phyloP scores from a whole-genome alignment of 768 basidiomycete genomes.

The Saitozyma sp. region DNA sequence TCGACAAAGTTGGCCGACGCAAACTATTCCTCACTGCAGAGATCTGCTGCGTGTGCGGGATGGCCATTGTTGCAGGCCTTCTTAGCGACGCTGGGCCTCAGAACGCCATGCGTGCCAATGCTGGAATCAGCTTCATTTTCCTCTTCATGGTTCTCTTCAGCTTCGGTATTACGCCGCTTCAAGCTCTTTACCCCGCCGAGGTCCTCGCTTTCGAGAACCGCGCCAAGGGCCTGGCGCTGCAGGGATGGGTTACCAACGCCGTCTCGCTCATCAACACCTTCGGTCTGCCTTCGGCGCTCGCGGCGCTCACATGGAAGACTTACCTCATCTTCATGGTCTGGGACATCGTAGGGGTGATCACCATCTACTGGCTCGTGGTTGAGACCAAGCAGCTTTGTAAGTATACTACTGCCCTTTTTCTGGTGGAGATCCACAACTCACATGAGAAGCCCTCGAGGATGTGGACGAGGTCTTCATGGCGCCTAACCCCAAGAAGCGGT shows the following conservation, averaged over 20 bases:
- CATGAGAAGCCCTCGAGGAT: constrained; percentile 56
- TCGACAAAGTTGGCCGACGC: constrained; percentile 60
- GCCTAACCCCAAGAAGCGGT: constrained; percentile 26
- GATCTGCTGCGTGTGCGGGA: constrained; percentile 53
- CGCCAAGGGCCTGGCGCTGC: constrained; percentile 60
- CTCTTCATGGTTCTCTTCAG: constrained; percentile 55
- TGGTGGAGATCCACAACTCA: constrained; percentile 60
- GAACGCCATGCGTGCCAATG: constrained; percentile 55
- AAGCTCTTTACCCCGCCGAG: constrained; percentile 62
- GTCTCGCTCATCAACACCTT: constrained; percentile 49
- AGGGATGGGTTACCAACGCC: constrained; percentile 57
- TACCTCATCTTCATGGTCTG: constrained; percentile 60
- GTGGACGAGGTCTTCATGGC: constrained; percentile 56
- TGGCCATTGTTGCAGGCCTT: constrained; percentile 59
- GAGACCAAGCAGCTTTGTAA: constrained; percentile 57
- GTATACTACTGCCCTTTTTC: constrained; percentile 4
- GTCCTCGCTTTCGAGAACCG: constrained; percentile 60
- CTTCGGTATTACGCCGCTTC: constrained; percentile 63
- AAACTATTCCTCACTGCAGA: constrained; percentile 57
- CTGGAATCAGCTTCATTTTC: constrained; percentile 59
- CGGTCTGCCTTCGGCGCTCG: constrained; percentile 26
- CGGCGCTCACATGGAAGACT: neutral
- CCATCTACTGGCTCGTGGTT: constrained; percentile 59
- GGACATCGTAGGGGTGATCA: constrained; percentile 58
- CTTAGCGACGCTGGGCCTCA: constrained; percentile 54